Base-by-base conservation (phyloP, 768 basidiomycete species). In the Naematelia encephala region DNA sequence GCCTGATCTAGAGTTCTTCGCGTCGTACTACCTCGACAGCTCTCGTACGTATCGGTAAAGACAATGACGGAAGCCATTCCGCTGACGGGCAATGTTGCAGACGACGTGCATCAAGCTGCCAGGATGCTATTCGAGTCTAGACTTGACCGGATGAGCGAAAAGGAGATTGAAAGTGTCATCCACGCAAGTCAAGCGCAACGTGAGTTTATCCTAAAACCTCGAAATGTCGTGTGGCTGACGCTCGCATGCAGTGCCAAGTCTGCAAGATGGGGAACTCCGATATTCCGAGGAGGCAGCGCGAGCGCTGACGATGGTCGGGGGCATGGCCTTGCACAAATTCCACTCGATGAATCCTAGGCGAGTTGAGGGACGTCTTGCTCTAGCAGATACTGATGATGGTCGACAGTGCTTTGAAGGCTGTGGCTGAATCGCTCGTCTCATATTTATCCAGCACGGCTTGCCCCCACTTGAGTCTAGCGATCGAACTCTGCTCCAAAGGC, bases 401-500 rank as follows among this genome's bases (percentile, higher is more conserved):
- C 10, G 23, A 23, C 64, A 94, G 91, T 56, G 82, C 86, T 1
- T 81, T 99, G 19, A 87, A 84, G 22, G 88, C 93, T 63, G 85
- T 91, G 52, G 86, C 93, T 0, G 87, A 87, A 68, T 94, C 91
- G 0, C 84, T 97, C 55, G 81, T 83, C 0, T 65, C 86, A 8
- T 92, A 87, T 68, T 81, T 99, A 12, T 83, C 90, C 54, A 86
- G 90, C 59, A 27, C 56, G 5, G 85, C 87, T 50, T 79, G 81
- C 5, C 64, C 80, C 1, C 84, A 89, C 72, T 80, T 87, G 5
- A 80, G 84, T 2, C 80, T 92, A 12, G 91, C 89, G 0, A 86
- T 96, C 62, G 94, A 98, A 69, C 80, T 97, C 10, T 91, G 90
- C 67, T 87, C 89, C 1, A 85, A 89, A 46, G 94, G 94, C 0